Evolutionary conservation across 75 land plant species (phyloP).

Genomic region (Chamaecyparis obtusa): DNA sequence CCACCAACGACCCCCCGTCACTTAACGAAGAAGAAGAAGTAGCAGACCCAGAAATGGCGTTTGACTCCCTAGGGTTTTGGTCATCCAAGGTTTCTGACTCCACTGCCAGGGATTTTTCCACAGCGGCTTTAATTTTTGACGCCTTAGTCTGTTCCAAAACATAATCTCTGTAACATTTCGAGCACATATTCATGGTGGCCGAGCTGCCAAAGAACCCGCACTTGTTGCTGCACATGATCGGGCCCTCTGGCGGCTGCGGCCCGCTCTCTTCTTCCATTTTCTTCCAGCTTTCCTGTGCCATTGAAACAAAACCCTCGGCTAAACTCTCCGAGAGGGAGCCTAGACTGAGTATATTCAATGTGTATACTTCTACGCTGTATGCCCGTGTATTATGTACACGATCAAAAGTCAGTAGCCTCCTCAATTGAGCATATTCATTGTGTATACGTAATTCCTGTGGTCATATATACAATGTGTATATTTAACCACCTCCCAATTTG

Average conservation of each 20-base stretch:
- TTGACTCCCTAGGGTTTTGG: not conserved
- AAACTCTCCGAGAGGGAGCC: not conserved
- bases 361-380: not conserved
- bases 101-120: not conserved
- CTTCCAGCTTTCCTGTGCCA: slow-evolving; percentile 47
- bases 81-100: not conserved
- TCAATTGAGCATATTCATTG: too few species aligned
- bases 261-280: slow-evolving; percentile 36
- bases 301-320: not conserved
- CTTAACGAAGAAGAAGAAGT: not conserved
- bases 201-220: slow-evolving; percentile 87
- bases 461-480: too few species aligned
- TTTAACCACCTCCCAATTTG: too few species aligned
- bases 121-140: slow-evolving; percentile 5
- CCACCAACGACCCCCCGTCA: not conserved
- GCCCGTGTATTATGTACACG: too few species aligned
- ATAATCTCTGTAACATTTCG: slow-evolving; percentile 43
- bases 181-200: slow-evolving; percentile 65
- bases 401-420: not conserved
- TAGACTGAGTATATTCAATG: not conserved
- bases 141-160: slow-evolving; percentile 6
- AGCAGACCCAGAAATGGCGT: not conserved
- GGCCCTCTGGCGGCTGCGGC: slow-evolving; percentile 39
- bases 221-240: slow-evolving; percentile 64
- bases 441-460: too few species aligned